Evolutionary conservation across 805 yeast genomes (phyloP).

Genomic region (Pichia gijzeniarum): DNA sequence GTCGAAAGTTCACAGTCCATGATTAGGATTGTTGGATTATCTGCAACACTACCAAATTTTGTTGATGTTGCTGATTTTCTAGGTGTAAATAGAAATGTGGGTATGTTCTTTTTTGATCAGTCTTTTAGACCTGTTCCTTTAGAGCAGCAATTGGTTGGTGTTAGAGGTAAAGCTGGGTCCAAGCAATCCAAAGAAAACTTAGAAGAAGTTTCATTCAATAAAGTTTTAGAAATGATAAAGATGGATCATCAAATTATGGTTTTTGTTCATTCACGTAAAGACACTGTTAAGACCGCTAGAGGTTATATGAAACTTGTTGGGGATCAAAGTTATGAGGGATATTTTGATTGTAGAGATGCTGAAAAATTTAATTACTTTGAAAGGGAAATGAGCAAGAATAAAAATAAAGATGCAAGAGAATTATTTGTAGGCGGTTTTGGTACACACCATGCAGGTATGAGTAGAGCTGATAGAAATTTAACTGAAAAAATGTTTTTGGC

Average conservation of each 20-base stretch:
- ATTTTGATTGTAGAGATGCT: constrained; percentile 52
- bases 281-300: constrained; percentile 78
- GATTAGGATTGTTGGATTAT: constrained; percentile 89
- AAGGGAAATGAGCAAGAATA: constrained; percentile 64
- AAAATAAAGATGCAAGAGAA: constrained; percentile 75
- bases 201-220: constrained; percentile 72
- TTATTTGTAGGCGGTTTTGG: constrained; percentile 81
- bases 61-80: constrained; percentile 92
- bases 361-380: constrained; percentile 39
- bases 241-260: constrained; percentile 90
- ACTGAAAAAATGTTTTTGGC: constrained; percentile 80
- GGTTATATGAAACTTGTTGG: constrained; percentile 64
- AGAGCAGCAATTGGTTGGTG: constrained; percentile 82
- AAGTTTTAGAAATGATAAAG: constrained; percentile 56
- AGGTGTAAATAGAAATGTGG: constrained; percentile 83
- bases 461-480: constrained; percentile 80
- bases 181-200: constrained; percentile 64
- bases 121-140: constrained; percentile 92
- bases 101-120: constrained; percentile 92
- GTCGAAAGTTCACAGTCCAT: constrained; percentile 91
- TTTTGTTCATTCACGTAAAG: constrained; percentile 93
- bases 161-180: constrained; percentile 77
- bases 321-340: constrained; percentile 45
- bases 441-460: constrained; percentile 96
- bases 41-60: constrained; percentile 90